These are phyloP conservation scores for Paecilomyces niveus DNA, from an alignment of 2,329 filamentous ascomycete genomes.

Conservation along the genomic window DNA sequence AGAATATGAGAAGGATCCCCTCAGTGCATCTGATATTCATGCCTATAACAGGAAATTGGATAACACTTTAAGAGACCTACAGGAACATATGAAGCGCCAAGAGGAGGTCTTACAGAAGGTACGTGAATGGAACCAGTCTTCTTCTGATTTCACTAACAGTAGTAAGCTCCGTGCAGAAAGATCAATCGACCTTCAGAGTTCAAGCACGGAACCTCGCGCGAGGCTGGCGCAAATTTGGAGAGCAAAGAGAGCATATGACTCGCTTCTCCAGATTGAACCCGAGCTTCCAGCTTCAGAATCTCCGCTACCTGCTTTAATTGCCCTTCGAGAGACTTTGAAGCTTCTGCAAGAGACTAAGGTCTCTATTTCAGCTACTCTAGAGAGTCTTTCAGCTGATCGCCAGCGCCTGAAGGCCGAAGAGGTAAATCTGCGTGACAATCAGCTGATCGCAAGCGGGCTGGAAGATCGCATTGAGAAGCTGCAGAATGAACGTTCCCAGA, in stretches of 20 bases:
- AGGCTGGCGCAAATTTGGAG: constrained; percentile 42
- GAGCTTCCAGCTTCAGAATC: constrained; percentile 62
- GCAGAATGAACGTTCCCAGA: constrained; percentile 49
- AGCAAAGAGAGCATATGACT: constrained; percentile 60
- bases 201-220: constrained; percentile 18
- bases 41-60: constrained; percentile 45
- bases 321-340: constrained; percentile 59
- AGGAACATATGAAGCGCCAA: constrained; percentile 44
- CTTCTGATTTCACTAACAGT: constrained; percentile 8
- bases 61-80: constrained; percentile 60
- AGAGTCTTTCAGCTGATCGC: constrained; percentile 32
- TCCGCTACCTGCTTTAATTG: constrained; percentile 63
- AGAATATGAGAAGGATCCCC: constrained; percentile 21
- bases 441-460: constrained; percentile 41
- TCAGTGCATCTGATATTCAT: constrained; percentile 21
- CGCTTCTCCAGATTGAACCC: constrained; percentile 54
- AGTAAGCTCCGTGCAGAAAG: constrained; percentile 27
- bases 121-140: constrained; percentile 6
- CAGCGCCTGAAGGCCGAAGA: constrained; percentile 39
- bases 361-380: constrained; percentile 44
- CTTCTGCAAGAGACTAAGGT: constrained; percentile 58
- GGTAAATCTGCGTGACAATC: constrained; percentile 41
- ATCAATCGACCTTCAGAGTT: constrained; percentile 22
- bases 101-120: constrained; percentile 42
- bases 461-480: constrained; percentile 54